A percentile compares a stretch with the other conserved stretches of the same genome.
phyloP scores from a whole-genome alignment of 441 rosid genomes.

The Gossypium schwendimanii region DNA sequence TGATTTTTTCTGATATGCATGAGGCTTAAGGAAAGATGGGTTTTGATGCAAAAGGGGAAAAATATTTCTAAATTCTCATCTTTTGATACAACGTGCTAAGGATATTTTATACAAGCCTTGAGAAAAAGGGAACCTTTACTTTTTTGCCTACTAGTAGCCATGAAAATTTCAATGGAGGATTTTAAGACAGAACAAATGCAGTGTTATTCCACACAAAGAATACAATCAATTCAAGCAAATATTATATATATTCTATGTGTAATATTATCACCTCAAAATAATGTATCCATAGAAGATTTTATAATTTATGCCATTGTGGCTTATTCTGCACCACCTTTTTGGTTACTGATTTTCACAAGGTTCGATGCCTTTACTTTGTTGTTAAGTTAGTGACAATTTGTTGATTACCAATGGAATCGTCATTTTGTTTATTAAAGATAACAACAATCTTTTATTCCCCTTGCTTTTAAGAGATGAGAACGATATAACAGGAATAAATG shows the following conservation, averaged over 20 bases:
- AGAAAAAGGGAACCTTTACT: not conserved
- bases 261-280: not conserved
- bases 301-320: not conserved
- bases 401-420: not conserved
- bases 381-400: not conserved
- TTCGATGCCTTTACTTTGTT: not conserved
- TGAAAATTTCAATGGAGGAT: not conserved
- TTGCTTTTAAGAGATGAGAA: not conserved
- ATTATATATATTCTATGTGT: not conserved
- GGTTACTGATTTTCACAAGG: not conserved
- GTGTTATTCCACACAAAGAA: not conserved
- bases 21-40: constrained; percentile 22
- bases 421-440: not conserved
- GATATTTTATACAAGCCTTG: not conserved
- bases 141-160: not conserved
- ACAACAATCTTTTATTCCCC: not conserved
- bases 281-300: not conserved
- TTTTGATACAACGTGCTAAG: not conserved
- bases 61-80: constrained; percentile 19
- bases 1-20: constrained; percentile 13
- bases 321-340: not conserved
- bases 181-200: not conserved
- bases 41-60: constrained; percentile 34
- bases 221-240: not conserved
- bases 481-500: not conserved